These are phyloP conservation scores for Musa schizocarpa DNA, from an alignment of 176 grass and related monocot species.

Conservation along the genomic window DNA sequence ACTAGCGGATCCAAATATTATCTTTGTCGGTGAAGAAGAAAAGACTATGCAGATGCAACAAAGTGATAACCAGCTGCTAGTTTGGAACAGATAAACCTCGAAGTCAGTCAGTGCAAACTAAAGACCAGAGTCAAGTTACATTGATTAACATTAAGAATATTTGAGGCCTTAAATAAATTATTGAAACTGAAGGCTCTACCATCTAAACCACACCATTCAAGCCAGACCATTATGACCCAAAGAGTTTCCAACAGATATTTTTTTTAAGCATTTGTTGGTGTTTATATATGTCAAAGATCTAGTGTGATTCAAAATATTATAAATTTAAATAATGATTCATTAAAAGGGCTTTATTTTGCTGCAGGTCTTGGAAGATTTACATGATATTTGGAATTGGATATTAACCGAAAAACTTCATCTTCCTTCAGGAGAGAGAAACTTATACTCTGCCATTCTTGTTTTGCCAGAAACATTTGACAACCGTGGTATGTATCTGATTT, in stretches of 20 bases:
- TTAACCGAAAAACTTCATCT: constrained; percentile 87
- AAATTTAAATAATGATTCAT: neutral
- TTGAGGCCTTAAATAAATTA: neutral
- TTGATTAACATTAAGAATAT: no score
- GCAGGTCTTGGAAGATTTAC: constrained; percentile 83
- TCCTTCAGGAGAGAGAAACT: constrained; percentile 49
- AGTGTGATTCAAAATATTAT: neutral
- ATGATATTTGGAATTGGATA: constrained; percentile 85
- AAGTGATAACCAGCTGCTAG: no score
- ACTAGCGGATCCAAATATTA: neutral
- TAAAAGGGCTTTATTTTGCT: neutral
- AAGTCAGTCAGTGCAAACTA: neutral
- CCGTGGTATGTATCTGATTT: constrained; percentile 49
- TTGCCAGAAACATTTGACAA: constrained; percentile 90
- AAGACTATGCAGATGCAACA: no score
- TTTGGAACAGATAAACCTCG: neutral
- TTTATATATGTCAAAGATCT: neutral
- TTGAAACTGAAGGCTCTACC: neutral
- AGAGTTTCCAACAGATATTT: neutral
- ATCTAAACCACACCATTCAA: no score
- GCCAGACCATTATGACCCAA: no score
- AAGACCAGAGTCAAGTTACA: neutral
- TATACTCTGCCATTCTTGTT: constrained; percentile 84
- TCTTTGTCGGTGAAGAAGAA: no score
- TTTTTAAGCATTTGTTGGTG: neutral